Conservation (phyloP, 371 early-diverging fungal species). For the Blakeslea trispora region DNA sequence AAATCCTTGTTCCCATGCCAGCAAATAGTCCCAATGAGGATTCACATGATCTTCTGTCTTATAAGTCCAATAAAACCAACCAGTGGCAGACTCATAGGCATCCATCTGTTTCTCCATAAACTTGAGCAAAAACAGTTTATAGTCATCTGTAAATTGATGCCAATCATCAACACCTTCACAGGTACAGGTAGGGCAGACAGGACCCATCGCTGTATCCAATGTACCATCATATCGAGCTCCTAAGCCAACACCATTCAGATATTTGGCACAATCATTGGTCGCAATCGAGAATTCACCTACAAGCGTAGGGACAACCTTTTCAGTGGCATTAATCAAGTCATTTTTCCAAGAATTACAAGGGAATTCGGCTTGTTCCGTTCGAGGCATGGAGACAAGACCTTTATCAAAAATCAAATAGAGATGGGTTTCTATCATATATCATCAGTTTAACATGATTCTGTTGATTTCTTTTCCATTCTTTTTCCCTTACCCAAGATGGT, state of each 20-base stretch:
- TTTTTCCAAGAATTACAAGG: constrained; percentile 47
- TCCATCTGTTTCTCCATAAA: constrained; percentile 53
- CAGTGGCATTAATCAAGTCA: constrained; percentile 30
- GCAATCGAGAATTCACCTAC: constrained; percentile 77
- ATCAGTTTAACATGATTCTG: constrained; percentile 3
- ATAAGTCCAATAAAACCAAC: constrained; percentile 85
- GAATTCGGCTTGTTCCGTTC: constrained; percentile 41
- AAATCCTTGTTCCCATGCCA: constrained; percentile 54
- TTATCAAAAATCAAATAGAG: constrained; percentile 48
- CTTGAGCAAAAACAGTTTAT: constrained; percentile 35
- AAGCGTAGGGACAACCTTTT: constrained; percentile 56
- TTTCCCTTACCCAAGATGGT: constrained; percentile 46
- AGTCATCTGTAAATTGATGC: constrained; percentile 36
- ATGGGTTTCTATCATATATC: constrained; percentile 40
- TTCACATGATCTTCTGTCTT: constrained; percentile 68
- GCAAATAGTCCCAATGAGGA: constrained; percentile 73
- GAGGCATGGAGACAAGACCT: constrained; percentile 49
- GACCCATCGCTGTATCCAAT: neutral
- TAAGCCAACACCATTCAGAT: constrained; percentile 68
- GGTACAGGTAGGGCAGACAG: constrained; percentile 44
- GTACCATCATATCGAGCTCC: constrained; percentile 74
- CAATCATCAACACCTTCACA: constrained; percentile 53
- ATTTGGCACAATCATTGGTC: constrained; percentile 74
- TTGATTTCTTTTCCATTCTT: too few relatives aligned
- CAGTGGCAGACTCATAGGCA: constrained; percentile 49